A percentile compares a stretch with the other conserved stretches of the same genome.
These are phyloP conservation scores for Athelia psychrophila DNA, from an alignment of 1,284 basidiomycete genomes.

Conservation along the genomic window DNA sequence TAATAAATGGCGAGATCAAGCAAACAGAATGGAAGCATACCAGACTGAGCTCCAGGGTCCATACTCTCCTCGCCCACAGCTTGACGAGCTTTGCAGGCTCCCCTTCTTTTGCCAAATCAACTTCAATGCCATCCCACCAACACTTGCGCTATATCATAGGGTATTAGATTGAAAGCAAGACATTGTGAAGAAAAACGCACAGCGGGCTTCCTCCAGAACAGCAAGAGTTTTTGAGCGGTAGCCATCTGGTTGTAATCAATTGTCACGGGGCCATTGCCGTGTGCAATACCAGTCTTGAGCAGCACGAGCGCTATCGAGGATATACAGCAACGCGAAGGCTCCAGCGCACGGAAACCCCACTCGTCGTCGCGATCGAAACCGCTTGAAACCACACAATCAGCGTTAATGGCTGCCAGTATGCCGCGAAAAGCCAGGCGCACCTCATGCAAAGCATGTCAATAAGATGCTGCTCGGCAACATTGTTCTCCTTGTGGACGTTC, in stretches of 20 bases:
- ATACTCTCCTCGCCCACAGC: constrained; percentile 97
- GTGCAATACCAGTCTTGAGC: constrained; percentile 94
- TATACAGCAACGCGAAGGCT: constrained; percentile 95
- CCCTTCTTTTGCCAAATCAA: constrained; percentile 67
- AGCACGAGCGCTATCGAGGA: constrained; percentile 97
- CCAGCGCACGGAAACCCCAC: constrained; percentile 96
- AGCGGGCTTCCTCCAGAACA: constrained; percentile 99
- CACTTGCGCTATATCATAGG: constrained; percentile 78
- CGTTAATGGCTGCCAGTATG: background rate
- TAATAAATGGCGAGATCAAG: background rate
- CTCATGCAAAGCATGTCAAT: constrained; percentile 99
- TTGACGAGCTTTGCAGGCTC: constrained; percentile 65
- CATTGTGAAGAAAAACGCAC: constrained; percentile 45
- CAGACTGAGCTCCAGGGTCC: constrained; percentile 96
- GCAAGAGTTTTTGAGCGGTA: constrained; percentile 94
- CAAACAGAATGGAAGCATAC: constrained; percentile 46
- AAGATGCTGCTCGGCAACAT: constrained; percentile 97
- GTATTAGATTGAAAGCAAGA: background rate
- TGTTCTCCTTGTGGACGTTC: constrained; percentile 99
- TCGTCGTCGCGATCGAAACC: constrained; percentile 95
- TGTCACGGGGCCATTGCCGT: constrained; percentile 59
- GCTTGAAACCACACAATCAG: constrained; percentile 38
- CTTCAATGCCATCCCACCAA: constrained; percentile 99
- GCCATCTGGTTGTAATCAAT: constrained; percentile 93
- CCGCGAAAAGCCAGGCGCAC: constrained; percentile 44